A percentile compares a stretch with the other conserved stretches of the same genome.
Conservation (phyloP, 192 early-diverging fungal genomes). For the Rhizophagus sp. region DNA sequence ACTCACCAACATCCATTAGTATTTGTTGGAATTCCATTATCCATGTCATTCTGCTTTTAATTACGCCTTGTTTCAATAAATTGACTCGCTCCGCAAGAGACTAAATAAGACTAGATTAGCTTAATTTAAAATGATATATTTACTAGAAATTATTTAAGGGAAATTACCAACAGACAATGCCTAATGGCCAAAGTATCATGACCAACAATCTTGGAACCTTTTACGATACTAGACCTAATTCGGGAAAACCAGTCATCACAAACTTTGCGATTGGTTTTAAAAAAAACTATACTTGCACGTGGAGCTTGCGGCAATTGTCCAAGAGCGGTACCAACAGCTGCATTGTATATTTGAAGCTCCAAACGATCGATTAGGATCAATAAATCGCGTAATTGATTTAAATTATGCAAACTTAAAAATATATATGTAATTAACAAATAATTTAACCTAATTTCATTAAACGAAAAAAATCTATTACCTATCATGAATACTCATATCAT, state of each 20-base stretch:
- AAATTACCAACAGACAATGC: conserved; percentile 40
- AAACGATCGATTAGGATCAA: conserved; percentile 67
- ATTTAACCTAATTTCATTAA: not conserved
- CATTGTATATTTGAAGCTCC: conserved; percentile 73
- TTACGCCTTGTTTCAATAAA: conserved; percentile 36
- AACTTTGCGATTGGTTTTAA: conserved; percentile 66
- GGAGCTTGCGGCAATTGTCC: conserved; percentile 61
- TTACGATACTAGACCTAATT: conserved; percentile 55
- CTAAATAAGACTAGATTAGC: conserved; percentile 7
- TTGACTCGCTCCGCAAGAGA: conserved; percentile 36
- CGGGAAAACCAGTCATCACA: conserved; percentile 81
- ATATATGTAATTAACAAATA: conserved; percentile 5
- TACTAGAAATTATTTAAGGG: not conserved
- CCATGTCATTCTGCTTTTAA: conserved; percentile 36
- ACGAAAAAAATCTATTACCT: not conserved
- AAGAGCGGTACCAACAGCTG: conserved; percentile 56
- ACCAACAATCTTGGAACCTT: conserved; percentile 49
- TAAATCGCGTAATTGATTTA: conserved; percentile 43
- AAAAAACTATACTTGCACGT: conserved; percentile 66
- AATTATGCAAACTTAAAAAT: not conserved
- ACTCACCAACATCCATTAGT: conserved; percentile 41
- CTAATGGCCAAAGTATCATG: conserved; percentile 43
- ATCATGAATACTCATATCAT: not conserved
- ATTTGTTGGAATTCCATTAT: conserved; percentile 42
- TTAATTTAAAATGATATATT: not conserved